Evolutionary conservation across 2,329 filamentous ascomycete species (phyloP).

Genomic region (Colletotrichum destructivum): DNA sequence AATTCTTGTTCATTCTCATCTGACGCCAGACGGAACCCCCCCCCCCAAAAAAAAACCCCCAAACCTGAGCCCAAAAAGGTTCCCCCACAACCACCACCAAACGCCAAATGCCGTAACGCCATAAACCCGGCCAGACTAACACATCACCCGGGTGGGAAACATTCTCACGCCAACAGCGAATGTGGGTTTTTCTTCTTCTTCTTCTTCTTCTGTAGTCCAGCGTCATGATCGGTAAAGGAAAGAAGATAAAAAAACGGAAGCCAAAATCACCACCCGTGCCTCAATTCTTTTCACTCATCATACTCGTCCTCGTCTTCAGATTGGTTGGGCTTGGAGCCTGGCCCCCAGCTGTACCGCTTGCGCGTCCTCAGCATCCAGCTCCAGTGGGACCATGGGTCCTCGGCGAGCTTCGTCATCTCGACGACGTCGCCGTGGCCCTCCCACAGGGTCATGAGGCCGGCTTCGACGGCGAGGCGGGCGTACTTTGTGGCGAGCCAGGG

Average conservation of each 20-base stretch:
- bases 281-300: conserved; percentile 44
- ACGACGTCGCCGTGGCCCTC: conserved; percentile 49
- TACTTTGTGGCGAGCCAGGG: conserved; percentile 56
- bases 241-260: no score
- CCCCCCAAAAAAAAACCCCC: no score
- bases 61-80: no score
- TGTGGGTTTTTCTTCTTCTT: not conserved
- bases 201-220: no score
- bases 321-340: conserved; percentile 28
- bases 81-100: not conserved
- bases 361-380: conserved; percentile 56
- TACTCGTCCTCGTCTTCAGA: conserved; percentile 1
- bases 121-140: not conserved
- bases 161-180: not conserved
- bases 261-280: not conserved
- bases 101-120: conserved; percentile 8
- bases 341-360: conserved; percentile 51
- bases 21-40: no score
- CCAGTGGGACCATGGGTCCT: conserved; percentile 57
- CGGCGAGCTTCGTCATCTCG: conserved; percentile 53
- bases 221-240: no score
- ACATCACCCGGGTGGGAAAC: not conserved
- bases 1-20: not conserved
- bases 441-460: conserved; percentile 47
- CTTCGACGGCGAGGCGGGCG: conserved; percentile 56